Percentiles rank a stretch among this genome's conserved stretches.
These are phyloP conservation scores for Saitozyma sp. DNA, from an alignment of 768 basidiomycete genomes.

Conservation along the genomic window DNA sequence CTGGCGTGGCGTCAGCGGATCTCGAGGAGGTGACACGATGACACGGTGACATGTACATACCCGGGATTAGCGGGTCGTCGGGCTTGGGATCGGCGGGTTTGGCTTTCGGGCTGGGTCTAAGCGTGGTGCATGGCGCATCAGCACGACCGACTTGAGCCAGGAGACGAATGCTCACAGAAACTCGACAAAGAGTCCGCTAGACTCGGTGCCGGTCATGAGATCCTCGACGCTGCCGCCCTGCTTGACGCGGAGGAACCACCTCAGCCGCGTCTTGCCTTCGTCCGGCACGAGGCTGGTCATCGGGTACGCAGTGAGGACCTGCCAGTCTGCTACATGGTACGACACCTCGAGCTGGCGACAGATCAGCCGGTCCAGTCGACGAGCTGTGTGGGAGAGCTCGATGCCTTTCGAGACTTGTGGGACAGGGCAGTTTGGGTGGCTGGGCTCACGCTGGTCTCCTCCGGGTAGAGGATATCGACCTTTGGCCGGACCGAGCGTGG, in stretches of 20 bases:
- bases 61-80: conserved; percentile 38
- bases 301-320: conserved; percentile 44
- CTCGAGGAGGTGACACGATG: neutral
- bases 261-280: conserved; percentile 30
- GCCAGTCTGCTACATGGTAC: conserved; percentile 41
- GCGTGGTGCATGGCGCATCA: neutral
- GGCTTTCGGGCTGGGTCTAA: conserved; percentile 35
- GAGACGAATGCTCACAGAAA: conserved; percentile 25
- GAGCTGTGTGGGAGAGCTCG: neutral
- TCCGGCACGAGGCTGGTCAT: conserved; percentile 38
- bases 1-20: conserved; percentile 9
- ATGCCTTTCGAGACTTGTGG: neutral
- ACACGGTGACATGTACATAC: conserved; percentile 12
- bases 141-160: neutral
- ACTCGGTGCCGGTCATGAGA: conserved; percentile 40
- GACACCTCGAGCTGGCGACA: conserved; percentile 38
- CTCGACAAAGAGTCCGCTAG: conserved; percentile 42
- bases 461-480: conserved; percentile 40
- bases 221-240: conserved; percentile 40
- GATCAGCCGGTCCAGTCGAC: neutral
- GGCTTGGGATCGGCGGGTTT: conserved; percentile 22
- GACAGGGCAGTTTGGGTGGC: neutral
- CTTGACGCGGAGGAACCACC: conserved; percentile 46
- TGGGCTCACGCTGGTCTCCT: conserved; percentile 35
- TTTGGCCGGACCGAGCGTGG: conserved; percentile 39